phyloP scores from a whole-genome alignment of 441 rosid species.

The Arabidopsis lyrata region DNA sequence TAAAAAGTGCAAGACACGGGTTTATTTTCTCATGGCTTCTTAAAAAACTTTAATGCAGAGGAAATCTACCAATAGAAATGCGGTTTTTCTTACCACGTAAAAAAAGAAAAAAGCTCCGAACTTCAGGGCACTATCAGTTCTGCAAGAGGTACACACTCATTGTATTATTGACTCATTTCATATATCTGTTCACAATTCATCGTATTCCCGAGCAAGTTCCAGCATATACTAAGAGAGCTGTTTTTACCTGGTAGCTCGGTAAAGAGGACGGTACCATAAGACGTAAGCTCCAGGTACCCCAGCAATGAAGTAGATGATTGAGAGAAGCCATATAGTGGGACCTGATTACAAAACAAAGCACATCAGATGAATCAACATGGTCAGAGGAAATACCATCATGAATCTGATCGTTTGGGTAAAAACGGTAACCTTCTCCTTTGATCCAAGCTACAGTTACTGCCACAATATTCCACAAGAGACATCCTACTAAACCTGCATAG shows the following conservation, averaged over 20 bases:
- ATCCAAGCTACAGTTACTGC: conserved; percentile 94
- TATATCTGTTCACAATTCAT: conserved; percentile 4
- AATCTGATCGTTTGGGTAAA: conserved; percentile 24
- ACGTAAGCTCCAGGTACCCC: conserved; percentile 96
- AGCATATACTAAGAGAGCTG: conserved; percentile 25
- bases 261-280: conserved; percentile 96
- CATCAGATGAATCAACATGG: conserved; percentile 28
- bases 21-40: conserved; percentile 22
- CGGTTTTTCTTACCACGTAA: conserved; percentile 66
- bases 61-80: conserved; percentile 21
- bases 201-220: conserved; percentile 2
- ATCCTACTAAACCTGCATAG: conserved; percentile 72
- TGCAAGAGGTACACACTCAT: conserved; percentile 49
- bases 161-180: conserved; percentile 26
- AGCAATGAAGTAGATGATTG: conserved; percentile 86
- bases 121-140: conserved; percentile 98
- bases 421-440: conserved; percentile 82
- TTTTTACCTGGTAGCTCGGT: conserved; percentile 94
- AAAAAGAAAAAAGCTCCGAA: conserved; percentile 89
- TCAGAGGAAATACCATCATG: conserved; percentile 6
- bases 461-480: conserved; percentile 91
- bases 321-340: conserved; percentile 92
- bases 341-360: conserved; percentile 55
- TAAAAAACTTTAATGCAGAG: conserved; percentile 20
- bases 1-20: conserved; percentile 47